These are phyloP conservation scores for Boletus sp. DNA, from an alignment of 768 basidiomycete genomes.

Conservation along the genomic window DNA sequence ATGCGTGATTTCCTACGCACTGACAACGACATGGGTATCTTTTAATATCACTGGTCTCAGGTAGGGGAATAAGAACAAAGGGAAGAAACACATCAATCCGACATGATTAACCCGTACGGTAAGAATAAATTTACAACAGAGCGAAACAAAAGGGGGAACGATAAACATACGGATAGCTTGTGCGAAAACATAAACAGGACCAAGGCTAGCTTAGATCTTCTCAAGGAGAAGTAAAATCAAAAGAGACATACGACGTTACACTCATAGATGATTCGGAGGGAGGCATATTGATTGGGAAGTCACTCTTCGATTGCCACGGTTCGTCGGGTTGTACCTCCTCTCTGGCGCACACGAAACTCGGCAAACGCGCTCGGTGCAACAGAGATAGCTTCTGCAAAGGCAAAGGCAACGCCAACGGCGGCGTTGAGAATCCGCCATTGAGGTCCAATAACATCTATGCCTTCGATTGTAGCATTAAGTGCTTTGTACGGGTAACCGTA, in stretches of 20 bases:
- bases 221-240: neutral
- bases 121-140: constrained; percentile 22
- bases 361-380: constrained; percentile 41
- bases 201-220: constrained; percentile 8
- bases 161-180: constrained; percentile 20
- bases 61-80: neutral
- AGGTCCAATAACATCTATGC: constrained; percentile 54
- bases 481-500: constrained; percentile 52
- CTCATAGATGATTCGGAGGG: neutral
- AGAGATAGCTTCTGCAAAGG: constrained; percentile 65
- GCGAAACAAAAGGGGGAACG: constrained; percentile 1
- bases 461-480: constrained; percentile 25
- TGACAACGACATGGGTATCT: constrained; percentile 7
- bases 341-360: constrained; percentile 27
- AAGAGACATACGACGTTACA: neutral
- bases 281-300: neutral
- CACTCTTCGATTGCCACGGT: constrained; percentile 21
- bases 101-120: constrained; percentile 11
- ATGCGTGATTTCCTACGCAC: too few species aligned
- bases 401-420: constrained; percentile 56
- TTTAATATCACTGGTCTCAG: neutral
- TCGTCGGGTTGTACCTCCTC: constrained; percentile 24
- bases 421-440: constrained; percentile 58
- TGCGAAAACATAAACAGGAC: constrained; percentile 10
- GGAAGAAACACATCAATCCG: neutral